phyloP scores from a whole-genome alignment of 2,329 filamentous ascomycete genomes.

The Aspergillus awamori region DNA sequence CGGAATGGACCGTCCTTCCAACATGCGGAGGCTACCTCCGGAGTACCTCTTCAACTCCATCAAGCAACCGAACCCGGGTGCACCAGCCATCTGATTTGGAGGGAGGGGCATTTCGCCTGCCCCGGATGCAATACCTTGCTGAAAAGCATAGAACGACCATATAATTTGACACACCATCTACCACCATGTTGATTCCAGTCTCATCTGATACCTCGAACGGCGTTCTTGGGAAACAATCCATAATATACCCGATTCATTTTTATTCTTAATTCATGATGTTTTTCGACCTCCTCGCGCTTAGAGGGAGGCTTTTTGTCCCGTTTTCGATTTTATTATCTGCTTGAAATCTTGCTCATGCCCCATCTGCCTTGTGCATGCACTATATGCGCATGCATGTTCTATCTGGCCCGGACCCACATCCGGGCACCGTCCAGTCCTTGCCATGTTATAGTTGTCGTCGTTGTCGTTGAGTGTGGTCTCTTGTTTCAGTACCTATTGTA shows the following conservation, averaged over 20 bases:
- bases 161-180: slow-evolving; percentile 16
- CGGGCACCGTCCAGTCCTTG: slow-evolving; percentile 6
- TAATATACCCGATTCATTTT: slow-evolving; percentile 38
- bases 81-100: slow-evolving; percentile 37
- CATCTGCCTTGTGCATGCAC: slow-evolving; percentile 12
- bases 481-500: slow-evolving; percentile 12
- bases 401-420: slow-evolving; percentile 1
- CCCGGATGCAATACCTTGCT: background rate
- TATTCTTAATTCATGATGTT: slow-evolving; percentile 32
- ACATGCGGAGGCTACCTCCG: slow-evolving; percentile 50
- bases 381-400: slow-evolving; percentile 13
- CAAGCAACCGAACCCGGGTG: slow-evolving; percentile 38
- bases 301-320: slow-evolving; percentile 19
- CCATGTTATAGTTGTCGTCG: slow-evolving; percentile 12
- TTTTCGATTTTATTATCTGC: slow-evolving; percentile 2
- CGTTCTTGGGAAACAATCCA: slow-evolving; percentile 32
- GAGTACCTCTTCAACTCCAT: slow-evolving; percentile 51
- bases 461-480: background rate
- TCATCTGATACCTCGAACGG: slow-evolving; percentile 27
- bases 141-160: slow-evolving; percentile 5
- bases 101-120: slow-evolving; percentile 2
- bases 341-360: slow-evolving; percentile 1
- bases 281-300: slow-evolving; percentile 13
- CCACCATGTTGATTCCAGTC: slow-evolving; percentile 12
- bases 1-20: slow-evolving; percentile 50